A percentile compares a stretch with the other conserved stretches of the same genome.
phyloP scores from a whole-genome alignment of 495 filamentous ascomycete genomes.

The Penicillium coffeae region DNA sequence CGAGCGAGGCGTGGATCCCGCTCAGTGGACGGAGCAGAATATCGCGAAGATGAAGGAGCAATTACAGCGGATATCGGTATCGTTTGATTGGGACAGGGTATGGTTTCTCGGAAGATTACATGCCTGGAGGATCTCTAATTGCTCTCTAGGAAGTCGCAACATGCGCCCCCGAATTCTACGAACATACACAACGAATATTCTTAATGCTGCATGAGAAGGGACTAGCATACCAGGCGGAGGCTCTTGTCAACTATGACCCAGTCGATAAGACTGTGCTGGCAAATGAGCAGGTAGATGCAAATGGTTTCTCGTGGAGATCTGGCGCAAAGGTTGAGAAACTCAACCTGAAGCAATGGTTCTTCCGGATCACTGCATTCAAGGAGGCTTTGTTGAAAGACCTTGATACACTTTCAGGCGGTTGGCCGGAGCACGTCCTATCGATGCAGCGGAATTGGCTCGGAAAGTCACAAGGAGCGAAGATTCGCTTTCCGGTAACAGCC shows the following conservation, averaged over 20 bases:
- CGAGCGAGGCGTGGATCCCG: constrained; percentile 74
- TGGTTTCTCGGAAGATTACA: constrained; percentile 16
- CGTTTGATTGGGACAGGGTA: constrained; percentile 80
- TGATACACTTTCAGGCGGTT: constrained; percentile 58
- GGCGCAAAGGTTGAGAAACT: constrained; percentile 80
- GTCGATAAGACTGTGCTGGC: constrained; percentile 85
- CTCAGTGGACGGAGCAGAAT: constrained; percentile 73
- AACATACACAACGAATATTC: constrained; percentile 84
- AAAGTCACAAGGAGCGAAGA: constrained; percentile 65
- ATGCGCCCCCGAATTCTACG: constrained; percentile 78
- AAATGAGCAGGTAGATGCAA: constrained; percentile 85
- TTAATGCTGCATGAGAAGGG: constrained; percentile 65
- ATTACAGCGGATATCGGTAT: constrained; percentile 67
- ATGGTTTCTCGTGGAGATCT: constrained; percentile 82
- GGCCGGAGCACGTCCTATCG: constrained; percentile 76
- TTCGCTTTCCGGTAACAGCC: constrained; percentile 60
- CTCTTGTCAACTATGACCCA: constrained; percentile 85
- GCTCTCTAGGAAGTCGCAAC: constrained; percentile 69
- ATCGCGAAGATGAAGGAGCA: constrained; percentile 83
- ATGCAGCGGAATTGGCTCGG: constrained; percentile 93
- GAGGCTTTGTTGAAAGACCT: constrained; percentile 71
- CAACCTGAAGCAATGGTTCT: constrained; percentile 84
- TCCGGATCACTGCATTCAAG: constrained; percentile 75
- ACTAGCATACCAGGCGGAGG: constrained; percentile 73
- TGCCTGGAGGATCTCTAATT: background rate